Evolutionary conservation across 2,329 filamentous ascomycete species (phyloP).

Genomic region (Cladophialophora bantiana): DNA sequence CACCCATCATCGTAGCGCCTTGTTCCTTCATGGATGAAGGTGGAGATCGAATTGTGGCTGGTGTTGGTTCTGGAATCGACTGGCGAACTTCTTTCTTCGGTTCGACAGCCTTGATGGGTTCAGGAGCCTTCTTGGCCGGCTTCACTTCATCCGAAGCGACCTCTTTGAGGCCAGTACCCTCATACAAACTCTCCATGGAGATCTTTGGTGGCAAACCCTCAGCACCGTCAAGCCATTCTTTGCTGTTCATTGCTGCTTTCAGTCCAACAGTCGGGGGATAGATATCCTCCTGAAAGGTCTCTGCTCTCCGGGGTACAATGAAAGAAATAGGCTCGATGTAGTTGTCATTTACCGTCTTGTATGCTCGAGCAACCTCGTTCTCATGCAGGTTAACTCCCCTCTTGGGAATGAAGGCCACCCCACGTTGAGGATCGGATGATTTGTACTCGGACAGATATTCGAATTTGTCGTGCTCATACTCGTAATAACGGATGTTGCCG

Average conservation of each 20-base stretch:
- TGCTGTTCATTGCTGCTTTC: constrained; percentile 78
- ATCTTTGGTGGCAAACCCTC: constrained; percentile 87
- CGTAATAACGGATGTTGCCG: constrained; percentile 98
- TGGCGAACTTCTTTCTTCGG: constrained; percentile 56
- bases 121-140: constrained; percentile 52
- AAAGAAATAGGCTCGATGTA: constrained; percentile 98
- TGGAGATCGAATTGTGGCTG: constrained; percentile 54
- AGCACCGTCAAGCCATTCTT: constrained; percentile 88
- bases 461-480: constrained; percentile 98
- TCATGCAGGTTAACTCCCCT: constrained; percentile 96
- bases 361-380: constrained; percentile 93
- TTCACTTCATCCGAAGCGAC: constrained; percentile 67
- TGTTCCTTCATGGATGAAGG: constrained; percentile 81
- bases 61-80: constrained; percentile 44
- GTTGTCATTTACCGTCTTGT: constrained; percentile 93
- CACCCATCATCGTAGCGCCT: constrained; percentile 81
- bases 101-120: constrained; percentile 52
- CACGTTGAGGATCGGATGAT: constrained; percentile 92
- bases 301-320: constrained; percentile 89
- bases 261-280: constrained; percentile 84
- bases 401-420: constrained; percentile 92
- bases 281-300: constrained; percentile 96
- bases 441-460: constrained; percentile 97
- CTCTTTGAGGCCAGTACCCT: constrained; percentile 80
- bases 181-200: constrained; percentile 89